Conservation (phyloP, 306 rosid genomes). For the Potentilla sterilis region DNA sequence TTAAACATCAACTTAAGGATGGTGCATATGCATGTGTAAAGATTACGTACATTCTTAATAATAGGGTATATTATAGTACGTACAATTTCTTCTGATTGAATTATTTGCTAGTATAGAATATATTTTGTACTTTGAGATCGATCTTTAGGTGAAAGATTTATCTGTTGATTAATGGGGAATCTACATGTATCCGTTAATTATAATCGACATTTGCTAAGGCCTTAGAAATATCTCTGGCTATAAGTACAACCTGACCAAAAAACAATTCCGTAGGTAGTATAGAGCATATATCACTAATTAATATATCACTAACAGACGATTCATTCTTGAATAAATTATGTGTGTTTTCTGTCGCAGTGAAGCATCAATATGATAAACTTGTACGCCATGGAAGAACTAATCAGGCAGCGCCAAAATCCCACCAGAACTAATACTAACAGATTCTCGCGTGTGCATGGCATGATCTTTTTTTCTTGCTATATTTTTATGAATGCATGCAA, state of each 20-base stretch:
- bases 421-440: constrained; percentile 22
- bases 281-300: not conserved
- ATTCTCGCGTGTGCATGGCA: constrained; percentile 51
- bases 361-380: constrained; percentile 3
- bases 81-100: not conserved
- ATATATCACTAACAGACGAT: not conserved
- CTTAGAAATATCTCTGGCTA: constrained; percentile 37
- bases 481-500: constrained; percentile 37
- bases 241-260: constrained; percentile 20
- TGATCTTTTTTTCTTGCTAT: constrained; percentile 47
- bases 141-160: constrained; percentile 76
- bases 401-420: constrained; percentile 17
- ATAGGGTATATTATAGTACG: not conserved
- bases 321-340: not conserved
- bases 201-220: constrained; percentile 37
- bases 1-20: constrained; percentile 32
- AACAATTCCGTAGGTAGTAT: not conserved
- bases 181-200: constrained; percentile 23
- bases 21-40: constrained; percentile 40
- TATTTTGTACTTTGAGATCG: constrained; percentile 55
- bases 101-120: constrained; percentile 25
- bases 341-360: constrained; percentile 16
- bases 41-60: constrained; percentile 31
- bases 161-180: constrained; percentile 35
- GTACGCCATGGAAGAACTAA: constrained; percentile 1